These are phyloP conservation scores for Gaertneriomyces semiglobifer DNA, from an alignment of 192 early-diverging fungal genomes.

Conservation along the genomic window DNA sequence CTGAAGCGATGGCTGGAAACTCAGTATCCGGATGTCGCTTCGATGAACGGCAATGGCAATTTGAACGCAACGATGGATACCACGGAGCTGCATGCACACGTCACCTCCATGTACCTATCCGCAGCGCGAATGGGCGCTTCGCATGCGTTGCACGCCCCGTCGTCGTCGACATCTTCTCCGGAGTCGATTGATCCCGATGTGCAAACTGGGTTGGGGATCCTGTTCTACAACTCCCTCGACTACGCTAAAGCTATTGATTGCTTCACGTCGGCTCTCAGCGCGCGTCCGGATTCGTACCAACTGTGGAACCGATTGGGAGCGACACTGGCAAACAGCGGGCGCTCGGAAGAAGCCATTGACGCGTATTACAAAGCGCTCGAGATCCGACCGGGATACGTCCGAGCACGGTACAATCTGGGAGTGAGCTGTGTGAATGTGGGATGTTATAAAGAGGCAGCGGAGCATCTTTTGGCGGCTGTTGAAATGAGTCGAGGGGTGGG, in stretches of 20 bases:
- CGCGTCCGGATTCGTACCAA: slow-evolving; percentile 80
- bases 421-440: slow-evolving; percentile 85
- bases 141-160: slow-evolving; percentile 31
- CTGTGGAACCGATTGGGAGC: slow-evolving; percentile 94
- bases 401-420: slow-evolving; percentile 91
- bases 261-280: slow-evolving; percentile 82
- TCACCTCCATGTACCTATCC: slow-evolving; percentile 73
- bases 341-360: slow-evolving; percentile 66
- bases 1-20: slow-evolving; percentile 86
- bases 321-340: slow-evolving; percentile 76
- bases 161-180: background rate
- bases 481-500: slow-evolving; percentile 53
- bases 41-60: slow-evolving; percentile 19
- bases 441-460: slow-evolving; percentile 81
- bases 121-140: background rate
- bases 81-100: slow-evolving; percentile 59
- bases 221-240: slow-evolving; percentile 91
- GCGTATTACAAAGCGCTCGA: slow-evolving; percentile 89
- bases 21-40: slow-evolving; percentile 61
- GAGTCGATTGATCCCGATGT: slow-evolving; percentile 76
- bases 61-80: slow-evolving; percentile 13
- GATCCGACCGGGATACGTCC: slow-evolving; percentile 87
- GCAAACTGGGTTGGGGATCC: slow-evolving; percentile 83
- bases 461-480: slow-evolving; percentile 83
- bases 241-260: slow-evolving; percentile 94